These are phyloP conservation scores for Melastoma candidum DNA, from an alignment of 441 rosid genomes.

Conservation along the genomic window DNA sequence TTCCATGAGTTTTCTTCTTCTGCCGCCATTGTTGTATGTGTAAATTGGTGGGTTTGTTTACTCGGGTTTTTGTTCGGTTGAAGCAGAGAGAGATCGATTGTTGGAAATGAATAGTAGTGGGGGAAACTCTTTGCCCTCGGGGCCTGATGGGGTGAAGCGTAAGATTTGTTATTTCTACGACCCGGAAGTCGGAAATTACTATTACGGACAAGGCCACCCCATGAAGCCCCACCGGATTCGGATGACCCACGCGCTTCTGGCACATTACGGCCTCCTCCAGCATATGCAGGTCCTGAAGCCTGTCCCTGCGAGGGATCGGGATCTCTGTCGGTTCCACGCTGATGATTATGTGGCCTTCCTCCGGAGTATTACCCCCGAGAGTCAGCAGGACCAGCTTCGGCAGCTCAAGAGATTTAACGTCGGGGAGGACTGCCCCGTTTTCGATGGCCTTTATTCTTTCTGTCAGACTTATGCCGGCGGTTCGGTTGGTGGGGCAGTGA, in stretches of 20 bases:
- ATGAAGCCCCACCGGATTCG: constrained; percentile 51
- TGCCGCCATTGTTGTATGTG: too few relatives aligned
- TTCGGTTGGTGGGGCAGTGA: constrained; percentile 40
- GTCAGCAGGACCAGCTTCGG: constrained; percentile 35
- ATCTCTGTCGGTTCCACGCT: constrained; percentile 42
- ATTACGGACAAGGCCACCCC: constrained; percentile 46
- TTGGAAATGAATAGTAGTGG: constrained; percentile 11
- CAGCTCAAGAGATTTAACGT: constrained; percentile 43
- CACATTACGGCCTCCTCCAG: constrained; percentile 47
- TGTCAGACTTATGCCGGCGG: constrained; percentile 47
- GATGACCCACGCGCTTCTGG: constrained; percentile 42
- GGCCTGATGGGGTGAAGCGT: constrained; percentile 49
- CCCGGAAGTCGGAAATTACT: constrained; percentile 49
- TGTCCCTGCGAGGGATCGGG: constrained; percentile 37
- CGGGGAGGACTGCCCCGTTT: constrained; percentile 46
- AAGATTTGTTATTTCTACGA: constrained; percentile 41
- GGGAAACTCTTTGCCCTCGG: constrained; percentile 40
- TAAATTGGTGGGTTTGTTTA: too few relatives aligned
- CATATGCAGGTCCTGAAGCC: constrained; percentile 47
- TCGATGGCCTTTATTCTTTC: constrained; percentile 41
- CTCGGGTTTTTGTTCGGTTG: too few relatives aligned
- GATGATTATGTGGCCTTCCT: constrained; percentile 38
- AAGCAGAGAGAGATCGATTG: too few relatives aligned
- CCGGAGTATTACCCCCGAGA: constrained; percentile 33
- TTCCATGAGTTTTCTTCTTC: too few relatives aligned